Percentiles rank a stretch among this genome's conserved stretches.
phyloP scores from a whole-genome alignment of 2,329 filamentous ascomycete genomes.

The Zymoseptoria passerinii region DNA sequence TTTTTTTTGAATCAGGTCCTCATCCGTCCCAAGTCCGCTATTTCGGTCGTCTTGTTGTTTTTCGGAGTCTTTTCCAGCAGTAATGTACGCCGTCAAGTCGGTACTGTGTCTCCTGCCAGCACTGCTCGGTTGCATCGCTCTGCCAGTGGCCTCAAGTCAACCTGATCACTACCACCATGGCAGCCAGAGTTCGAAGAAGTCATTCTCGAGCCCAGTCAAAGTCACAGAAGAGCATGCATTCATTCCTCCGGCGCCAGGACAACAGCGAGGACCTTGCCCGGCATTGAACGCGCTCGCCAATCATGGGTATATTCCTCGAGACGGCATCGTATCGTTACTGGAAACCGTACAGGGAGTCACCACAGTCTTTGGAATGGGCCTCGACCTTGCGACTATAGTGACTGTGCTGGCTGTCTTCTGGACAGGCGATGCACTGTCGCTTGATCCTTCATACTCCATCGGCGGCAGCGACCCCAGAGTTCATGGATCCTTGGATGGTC shows the following conservation, averaged over 20 bases:
- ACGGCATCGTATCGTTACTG: slow-evolving; percentile 15
- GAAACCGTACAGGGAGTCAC: slow-evolving; percentile 11
- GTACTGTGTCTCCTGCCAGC: background rate
- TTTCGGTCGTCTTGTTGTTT: background rate
- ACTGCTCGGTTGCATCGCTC: background rate
- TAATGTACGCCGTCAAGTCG: background rate
- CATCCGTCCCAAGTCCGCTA: background rate
- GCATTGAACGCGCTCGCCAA: slow-evolving; percentile 5
- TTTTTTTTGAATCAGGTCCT: background rate
- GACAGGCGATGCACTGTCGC: slow-evolving; percentile 33
- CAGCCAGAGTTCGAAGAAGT: background rate
- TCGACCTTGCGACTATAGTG: slow-evolving; percentile 25
- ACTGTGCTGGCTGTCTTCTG: slow-evolving; percentile 27
- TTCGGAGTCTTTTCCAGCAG: background rate
- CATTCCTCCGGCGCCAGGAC: background rate
- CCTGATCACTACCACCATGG: background rate
- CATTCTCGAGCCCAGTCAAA: slow-evolving; percentile 2
- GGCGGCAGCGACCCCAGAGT: slow-evolving; percentile 19
- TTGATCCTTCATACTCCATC: slow-evolving; percentile 30
- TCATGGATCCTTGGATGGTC: slow-evolving; percentile 34
- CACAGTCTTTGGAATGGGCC: slow-evolving; percentile 23
- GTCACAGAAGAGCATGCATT: slow-evolving; percentile 4
- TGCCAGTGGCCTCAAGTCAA: background rate
- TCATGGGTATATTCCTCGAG: slow-evolving; percentile 15
- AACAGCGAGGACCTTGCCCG: slow-evolving; percentile 4